phyloP scores from a whole-genome alignment of 176 grass and related monocot genomes.

The barley (Hordeum vulgare) region MorexV3_pseudomolecules_assembly NC_058518.1:474551401-474551900 shows the following conservation, averaged over 20 bases:
- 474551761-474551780: neutral
- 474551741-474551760: neutral
- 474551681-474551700: neutral
- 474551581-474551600: constrained; percentile 68
- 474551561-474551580: constrained; percentile 13
- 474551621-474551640: constrained; percentile 55
- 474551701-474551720: neutral
- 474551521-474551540: neutral
- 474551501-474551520: constrained; percentile 5
- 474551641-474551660: neutral
- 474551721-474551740: neutral
- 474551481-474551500: neutral
- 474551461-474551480: neutral
- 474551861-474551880: neutral
- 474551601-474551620: constrained; percentile 42
- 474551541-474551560: constrained; percentile 5
- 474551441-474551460: neutral
- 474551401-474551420: too few relatives aligned
- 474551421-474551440: too few relatives aligned
- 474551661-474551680: neutral
- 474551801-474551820: neutral
- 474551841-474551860: neutral
- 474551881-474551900: neutral
- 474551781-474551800: neutral
- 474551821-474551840: neutral